Percentiles rank a stretch among this genome's conserved stretches.
These are phyloP conservation scores for Letharia lupina DNA, from an alignment of 495 filamentous ascomycete species.

Conservation along the genomic window DNA sequence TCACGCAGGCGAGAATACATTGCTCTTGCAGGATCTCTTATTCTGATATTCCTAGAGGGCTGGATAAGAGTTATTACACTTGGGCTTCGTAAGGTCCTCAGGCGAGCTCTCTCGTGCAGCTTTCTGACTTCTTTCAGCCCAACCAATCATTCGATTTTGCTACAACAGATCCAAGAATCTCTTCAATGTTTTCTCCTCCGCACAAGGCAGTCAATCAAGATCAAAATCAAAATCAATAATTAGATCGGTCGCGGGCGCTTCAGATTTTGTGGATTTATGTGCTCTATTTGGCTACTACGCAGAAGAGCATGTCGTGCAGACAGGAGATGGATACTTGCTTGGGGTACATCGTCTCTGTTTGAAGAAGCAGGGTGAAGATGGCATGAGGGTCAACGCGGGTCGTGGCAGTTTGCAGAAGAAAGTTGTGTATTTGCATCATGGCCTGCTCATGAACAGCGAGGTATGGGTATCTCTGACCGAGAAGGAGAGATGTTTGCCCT, in stretches of 20 bases:
- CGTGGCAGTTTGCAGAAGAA: slow-evolving; percentile 64
- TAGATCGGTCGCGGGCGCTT: slow-evolving; percentile 53
- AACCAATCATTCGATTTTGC: slow-evolving; percentile 69
- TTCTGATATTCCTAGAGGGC: slow-evolving; percentile 71
- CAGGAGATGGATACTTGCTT: slow-evolving; percentile 85
- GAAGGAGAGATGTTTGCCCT: slow-evolving; percentile 74
- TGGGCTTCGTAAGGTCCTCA: slow-evolving; percentile 60
- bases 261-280: slow-evolving; percentile 89
- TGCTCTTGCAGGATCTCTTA: slow-evolving; percentile 71
- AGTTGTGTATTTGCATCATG: slow-evolving; percentile 92
- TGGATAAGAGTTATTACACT: slow-evolving; percentile 83
- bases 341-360: slow-evolving; percentile 82
- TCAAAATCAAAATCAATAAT: slow-evolving; percentile 38
- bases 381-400: slow-evolving; percentile 62
- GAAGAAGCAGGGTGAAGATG: slow-evolving; percentile 64
- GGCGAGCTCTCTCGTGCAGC: background rate
- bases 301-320: slow-evolving; percentile 94
- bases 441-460: slow-evolving; percentile 96
- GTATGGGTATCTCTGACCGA: slow-evolving; percentile 95
- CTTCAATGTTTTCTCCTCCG: slow-evolving; percentile 71
- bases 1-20: slow-evolving; percentile 66
- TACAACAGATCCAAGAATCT: slow-evolving; percentile 72
- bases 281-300: slow-evolving; percentile 80
- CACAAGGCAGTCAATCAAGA: slow-evolving; percentile 55
- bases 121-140: slow-evolving; percentile 43